phyloP scores from a whole-genome alignment of 2,329 filamentous ascomycete genomes.

The Aureobasidium sp. region DNA sequence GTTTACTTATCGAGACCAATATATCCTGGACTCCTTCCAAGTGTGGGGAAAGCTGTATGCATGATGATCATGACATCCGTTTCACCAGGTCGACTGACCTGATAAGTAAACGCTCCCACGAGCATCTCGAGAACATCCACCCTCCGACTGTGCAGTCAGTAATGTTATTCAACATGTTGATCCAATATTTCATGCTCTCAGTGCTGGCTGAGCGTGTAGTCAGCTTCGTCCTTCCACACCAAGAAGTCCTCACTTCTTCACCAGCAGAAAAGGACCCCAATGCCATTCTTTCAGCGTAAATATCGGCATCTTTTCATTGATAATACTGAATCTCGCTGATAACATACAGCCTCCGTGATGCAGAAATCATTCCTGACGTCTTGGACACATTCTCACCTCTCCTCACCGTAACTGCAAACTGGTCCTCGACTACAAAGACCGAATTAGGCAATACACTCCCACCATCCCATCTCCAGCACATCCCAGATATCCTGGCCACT shows the following conservation, averaged over 20 bases:
- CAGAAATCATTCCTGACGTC: slow-evolving; percentile 36
- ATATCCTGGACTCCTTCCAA: not conserved
- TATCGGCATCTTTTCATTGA: not conserved
- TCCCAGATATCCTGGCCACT: slow-evolving; percentile 33
- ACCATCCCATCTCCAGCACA: slow-evolving; percentile 35
- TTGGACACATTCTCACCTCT: slow-evolving; percentile 53
- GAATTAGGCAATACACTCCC: slow-evolving; percentile 49
- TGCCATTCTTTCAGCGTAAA: not conserved
- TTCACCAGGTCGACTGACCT: not conserved
- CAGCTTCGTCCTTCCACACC: not conserved
- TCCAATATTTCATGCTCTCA: not conserved
- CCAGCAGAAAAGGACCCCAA: not conserved
- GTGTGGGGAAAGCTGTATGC: slow-evolving; percentile 8
- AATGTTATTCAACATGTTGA: not conserved
- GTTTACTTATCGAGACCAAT: not conserved
- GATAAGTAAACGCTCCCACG: not conserved
- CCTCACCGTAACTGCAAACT: slow-evolving; percentile 44
- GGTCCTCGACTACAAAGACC: slow-evolving; percentile 39
- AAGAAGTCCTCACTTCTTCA: not conserved
- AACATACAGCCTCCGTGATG: not conserved
- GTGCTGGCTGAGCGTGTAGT: not conserved
- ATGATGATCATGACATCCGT: not conserved
- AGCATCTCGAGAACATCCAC: not conserved
- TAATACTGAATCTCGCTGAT: not conserved
- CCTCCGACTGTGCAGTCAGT: too few relatives aligned